Percentiles rank a stretch among this genome's conserved stretches.
These are phyloP conservation scores for Inga oerstediana DNA, from an alignment of 306 rosid genomes.

Conservation along the genomic window DNA sequence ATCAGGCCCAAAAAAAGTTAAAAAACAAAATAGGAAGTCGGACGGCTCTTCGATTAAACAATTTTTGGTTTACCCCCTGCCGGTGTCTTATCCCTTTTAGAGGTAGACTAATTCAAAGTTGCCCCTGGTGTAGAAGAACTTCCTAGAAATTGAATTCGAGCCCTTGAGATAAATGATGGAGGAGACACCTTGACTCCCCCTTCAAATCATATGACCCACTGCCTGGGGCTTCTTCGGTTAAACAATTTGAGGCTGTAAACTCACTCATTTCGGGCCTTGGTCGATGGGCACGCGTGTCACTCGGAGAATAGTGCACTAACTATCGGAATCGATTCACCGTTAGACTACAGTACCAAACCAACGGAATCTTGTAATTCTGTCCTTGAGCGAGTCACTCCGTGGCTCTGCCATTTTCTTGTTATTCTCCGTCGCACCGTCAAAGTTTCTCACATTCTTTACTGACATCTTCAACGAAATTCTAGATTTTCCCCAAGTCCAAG, in stretches of 20 bases:
- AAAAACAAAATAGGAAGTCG: too few species aligned
- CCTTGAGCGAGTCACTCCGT: not conserved
- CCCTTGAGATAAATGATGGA: too few species aligned
- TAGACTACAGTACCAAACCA: not conserved
- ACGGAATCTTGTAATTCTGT: not conserved
- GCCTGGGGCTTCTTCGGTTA: too few species aligned
- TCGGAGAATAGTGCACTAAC: not conserved
- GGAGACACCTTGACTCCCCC: too few species aligned
- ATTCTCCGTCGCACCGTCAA: conserved; percentile 13
- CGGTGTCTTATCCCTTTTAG: too few species aligned
- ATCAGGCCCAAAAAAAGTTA: not conserved
- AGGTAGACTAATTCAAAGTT: too few species aligned
- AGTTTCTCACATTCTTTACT: conserved; percentile 29
- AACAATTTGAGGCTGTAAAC: not conserved
- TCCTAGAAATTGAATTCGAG: too few species aligned
- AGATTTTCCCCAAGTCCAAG: conserved; percentile 55
- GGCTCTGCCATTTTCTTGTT: not conserved
- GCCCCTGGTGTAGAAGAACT: too few species aligned
- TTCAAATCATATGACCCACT: too few species aligned
- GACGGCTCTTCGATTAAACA: too few species aligned
- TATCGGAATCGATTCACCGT: not conserved
- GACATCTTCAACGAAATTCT: conserved; percentile 30
- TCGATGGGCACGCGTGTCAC: not conserved
- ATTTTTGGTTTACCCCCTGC: too few species aligned
- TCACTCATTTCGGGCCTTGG: not conserved